Evolutionary conservation across 345 rosid species (phyloP).

Genomic region (Hypericum androsaemum): DNA sequence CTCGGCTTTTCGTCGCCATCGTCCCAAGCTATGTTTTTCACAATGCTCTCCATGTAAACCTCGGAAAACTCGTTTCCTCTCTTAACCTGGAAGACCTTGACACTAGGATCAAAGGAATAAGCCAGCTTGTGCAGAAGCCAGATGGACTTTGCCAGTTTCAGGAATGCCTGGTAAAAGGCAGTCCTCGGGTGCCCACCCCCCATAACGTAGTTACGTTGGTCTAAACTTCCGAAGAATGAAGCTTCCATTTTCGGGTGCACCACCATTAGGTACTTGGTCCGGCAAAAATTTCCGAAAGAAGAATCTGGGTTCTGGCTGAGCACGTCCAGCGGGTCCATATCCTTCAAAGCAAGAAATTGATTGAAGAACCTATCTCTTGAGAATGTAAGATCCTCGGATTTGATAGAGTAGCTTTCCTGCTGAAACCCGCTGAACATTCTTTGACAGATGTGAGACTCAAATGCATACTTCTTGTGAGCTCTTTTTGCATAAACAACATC

Average conservation of each 20-base stretch:
- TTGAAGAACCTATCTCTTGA: constrained; percentile 59
- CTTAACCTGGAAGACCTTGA: constrained; percentile 57
- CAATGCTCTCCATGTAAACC: constrained; percentile 70
- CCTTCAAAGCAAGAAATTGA: constrained; percentile 53
- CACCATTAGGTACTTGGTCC: constrained; percentile 51
- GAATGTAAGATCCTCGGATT: constrained; percentile 25
- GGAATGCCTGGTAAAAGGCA: constrained; percentile 59
- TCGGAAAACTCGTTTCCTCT: constrained; percentile 64
- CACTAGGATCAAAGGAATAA: constrained; percentile 53
- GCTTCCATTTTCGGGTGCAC: constrained; percentile 86
- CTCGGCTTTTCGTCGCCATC: constrained; percentile 42
- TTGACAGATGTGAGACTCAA: constrained; percentile 76
- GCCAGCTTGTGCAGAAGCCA: constrained; percentile 83
- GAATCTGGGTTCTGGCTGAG: constrained; percentile 73
- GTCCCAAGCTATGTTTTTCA: constrained; percentile 48
- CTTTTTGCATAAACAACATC: constrained; percentile 67
- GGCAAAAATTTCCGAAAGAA: constrained; percentile 58
- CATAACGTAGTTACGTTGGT: constrained; percentile 54
- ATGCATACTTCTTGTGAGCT: constrained; percentile 75
- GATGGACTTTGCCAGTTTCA: constrained; percentile 62
- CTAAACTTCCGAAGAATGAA: constrained; percentile 73
- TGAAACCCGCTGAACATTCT: constrained; percentile 78
- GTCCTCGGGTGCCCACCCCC: constrained; percentile 84
- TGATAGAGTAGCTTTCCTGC: constrained; percentile 41
- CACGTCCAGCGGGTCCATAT: constrained; percentile 63